Percentiles rank a stretch among this genome's conserved stretches.
Conservation (phyloP, 192 early-diverging fungal species). For the Irineochytrium annulatum region DNA sequence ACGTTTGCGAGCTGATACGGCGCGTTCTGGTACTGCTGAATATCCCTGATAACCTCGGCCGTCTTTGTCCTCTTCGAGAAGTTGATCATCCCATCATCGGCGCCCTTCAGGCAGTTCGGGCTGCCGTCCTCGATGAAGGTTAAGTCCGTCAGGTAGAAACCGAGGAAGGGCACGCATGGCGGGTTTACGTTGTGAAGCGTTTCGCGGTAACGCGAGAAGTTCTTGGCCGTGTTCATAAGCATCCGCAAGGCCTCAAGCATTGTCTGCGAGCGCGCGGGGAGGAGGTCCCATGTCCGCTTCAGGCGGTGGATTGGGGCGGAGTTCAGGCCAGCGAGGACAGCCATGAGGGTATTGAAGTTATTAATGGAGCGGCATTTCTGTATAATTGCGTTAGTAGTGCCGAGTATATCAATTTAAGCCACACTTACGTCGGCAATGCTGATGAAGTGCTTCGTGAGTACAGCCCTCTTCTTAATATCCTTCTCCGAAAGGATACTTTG, state of each 20-base stretch:
- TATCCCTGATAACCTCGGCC: slow-evolving; percentile 79
- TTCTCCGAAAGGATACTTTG: slow-evolving; percentile 74
- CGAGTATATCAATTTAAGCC: no score
- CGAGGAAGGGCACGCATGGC: slow-evolving; percentile 69
- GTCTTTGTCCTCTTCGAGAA: slow-evolving; percentile 85
- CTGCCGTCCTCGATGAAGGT: slow-evolving; percentile 91
- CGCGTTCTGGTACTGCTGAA: slow-evolving; percentile 83
- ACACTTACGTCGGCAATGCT: slow-evolving; percentile 44
- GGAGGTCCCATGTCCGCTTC: slow-evolving; percentile 82
- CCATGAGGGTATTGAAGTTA: slow-evolving; percentile 92
- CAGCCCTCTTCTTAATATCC: slow-evolving; percentile 43
- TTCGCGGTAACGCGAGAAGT: slow-evolving; percentile 79
- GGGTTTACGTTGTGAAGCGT: slow-evolving; percentile 72
- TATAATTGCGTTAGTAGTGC: background rate
- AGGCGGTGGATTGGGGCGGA: slow-evolving; percentile 85
- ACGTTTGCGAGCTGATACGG: slow-evolving; percentile 75
- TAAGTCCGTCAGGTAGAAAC: slow-evolving; percentile 81
- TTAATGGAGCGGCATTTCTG: slow-evolving; percentile 77
- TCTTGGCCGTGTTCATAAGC: slow-evolving; percentile 75
- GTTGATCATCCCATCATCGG: slow-evolving; percentile 78
- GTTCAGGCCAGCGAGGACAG: slow-evolving; percentile 85
- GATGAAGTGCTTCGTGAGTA: slow-evolving; percentile 46
- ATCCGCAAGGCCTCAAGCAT: slow-evolving; percentile 56
- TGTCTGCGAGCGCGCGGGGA: slow-evolving; percentile 16
- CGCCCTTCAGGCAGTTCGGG: slow-evolving; percentile 53